Base-by-base conservation (phyloP, 805 yeast genomes). In the Spathaspora hagerdaliae region DNA sequence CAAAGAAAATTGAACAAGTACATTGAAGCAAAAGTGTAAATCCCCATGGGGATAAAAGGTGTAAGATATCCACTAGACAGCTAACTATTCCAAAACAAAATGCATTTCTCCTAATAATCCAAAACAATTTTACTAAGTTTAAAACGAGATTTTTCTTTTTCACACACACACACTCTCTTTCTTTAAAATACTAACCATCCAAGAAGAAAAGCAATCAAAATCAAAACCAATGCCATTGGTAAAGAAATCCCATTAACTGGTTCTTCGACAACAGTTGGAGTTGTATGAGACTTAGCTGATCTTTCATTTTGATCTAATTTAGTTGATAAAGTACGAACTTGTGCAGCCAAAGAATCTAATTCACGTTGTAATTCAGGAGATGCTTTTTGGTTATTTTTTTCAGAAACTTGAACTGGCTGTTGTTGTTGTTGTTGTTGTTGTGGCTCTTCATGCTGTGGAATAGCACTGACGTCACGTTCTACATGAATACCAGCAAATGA, bases 141-240 rank as follows among this genome's bases (percentile, higher is more conserved):
- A 19, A 19, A 19, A 19, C 24, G 24, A 19, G 24, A 19, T 19
- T 19, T 19, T 19, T 19, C 24, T 5, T 19, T 19, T 19, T 19
- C 24, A 19, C 5, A 19, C 24, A 19, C 5, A 19, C 24, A 19
- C 24, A 19, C 24, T 19, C 5, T 19, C 4, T 19, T 3, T 19
- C 5, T 9, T 66, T 71, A 83, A 57, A 81, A 81, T 55, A 84
- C 77, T 63, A 82, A 73, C 88, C 90, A 85, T 43, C 90, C 92
- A 51, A 85, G 66, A 78, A 69, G 55, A 82, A 87, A 61, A 74
- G 75, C 66, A 50, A 70, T 50, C 41, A 72, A 69, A 60, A 61
- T 73, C 62, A 65, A 79, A 53, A 52, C 74, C 61, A 52, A 55
- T 27, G 85, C 82, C 43, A 76, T 62, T 29, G 81, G 80, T 36